A percentile compares a stretch with the other conserved stretches of the same genome.
Conservation (phyloP, 768 basidiomycete species). For the Sporobolomyces roseus region DNA sequence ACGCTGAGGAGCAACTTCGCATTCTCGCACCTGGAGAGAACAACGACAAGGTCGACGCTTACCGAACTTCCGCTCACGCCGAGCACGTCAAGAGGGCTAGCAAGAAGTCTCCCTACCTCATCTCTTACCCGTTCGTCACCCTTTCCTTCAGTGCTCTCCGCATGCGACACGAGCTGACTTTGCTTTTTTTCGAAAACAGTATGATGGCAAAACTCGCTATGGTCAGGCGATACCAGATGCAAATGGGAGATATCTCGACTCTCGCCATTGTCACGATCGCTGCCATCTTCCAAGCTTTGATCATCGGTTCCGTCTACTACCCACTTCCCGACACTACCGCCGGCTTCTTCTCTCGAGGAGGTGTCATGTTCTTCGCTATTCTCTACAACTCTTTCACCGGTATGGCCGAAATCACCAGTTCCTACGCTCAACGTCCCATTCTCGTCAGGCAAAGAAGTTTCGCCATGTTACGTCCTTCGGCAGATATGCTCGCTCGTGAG, state of each 20-base stretch:
- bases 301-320: conserved; percentile 65
- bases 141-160: conserved; percentile 44
- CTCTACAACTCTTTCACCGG: conserved; percentile 53
- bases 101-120: conserved; percentile 52
- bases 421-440: conserved; percentile 42
- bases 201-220: conserved; percentile 55
- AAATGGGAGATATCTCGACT: conserved; percentile 51
- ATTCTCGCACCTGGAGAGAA: conserved; percentile 46
- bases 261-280: conserved; percentile 44
- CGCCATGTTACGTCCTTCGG: conserved; percentile 53
- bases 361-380: conserved; percentile 67
- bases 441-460: conserved; percentile 49
- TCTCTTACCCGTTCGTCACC: conserved; percentile 53
- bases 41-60: conserved; percentile 44
- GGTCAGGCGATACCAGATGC: conserved; percentile 54
- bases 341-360: conserved; percentile 71
- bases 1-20: conserved; percentile 46
- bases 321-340: conserved; percentile 57
- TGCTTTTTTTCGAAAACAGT: conserved; percentile 50
- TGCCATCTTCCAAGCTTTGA: conserved; percentile 53
- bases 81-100: conserved; percentile 50
- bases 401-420: conserved; percentile 48
- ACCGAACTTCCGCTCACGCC: conserved; percentile 48
- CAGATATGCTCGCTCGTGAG: conserved; percentile 51
- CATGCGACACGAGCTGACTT: conserved; percentile 53